These are phyloP conservation scores for Hericium coralloides DNA, from an alignment of 768 basidiomycete genomes.

Conservation along the genomic window DNA sequence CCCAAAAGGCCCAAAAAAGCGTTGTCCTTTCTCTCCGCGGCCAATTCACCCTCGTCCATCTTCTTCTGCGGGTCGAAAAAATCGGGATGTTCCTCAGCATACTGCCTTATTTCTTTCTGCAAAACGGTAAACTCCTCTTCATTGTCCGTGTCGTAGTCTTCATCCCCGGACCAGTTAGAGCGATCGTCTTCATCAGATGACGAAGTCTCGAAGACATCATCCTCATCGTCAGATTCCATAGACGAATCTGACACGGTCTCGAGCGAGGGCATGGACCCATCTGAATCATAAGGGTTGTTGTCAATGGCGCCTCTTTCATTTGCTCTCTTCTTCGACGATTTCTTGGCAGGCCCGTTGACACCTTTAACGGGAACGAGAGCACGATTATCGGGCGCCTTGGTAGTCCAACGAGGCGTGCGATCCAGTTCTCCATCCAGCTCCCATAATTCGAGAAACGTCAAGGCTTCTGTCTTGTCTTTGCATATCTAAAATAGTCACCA, in stretches of 20 bases:
- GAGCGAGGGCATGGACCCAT: conserved; percentile 57
- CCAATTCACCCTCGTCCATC: conserved; percentile 29
- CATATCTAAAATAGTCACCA: not conserved
- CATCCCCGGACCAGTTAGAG: conserved; percentile 28
- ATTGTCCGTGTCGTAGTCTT: conserved; percentile 55
- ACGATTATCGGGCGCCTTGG: conserved; percentile 18
- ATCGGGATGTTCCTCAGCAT: conserved; percentile 37
- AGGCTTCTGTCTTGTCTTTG: not conserved
- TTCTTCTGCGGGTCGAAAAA: conserved; percentile 42
- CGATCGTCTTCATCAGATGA: conserved; percentile 18
- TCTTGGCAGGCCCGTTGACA: not conserved
- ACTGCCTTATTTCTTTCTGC: conserved; percentile 67
- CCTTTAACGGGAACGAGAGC: conserved; percentile 15
- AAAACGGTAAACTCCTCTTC: conserved; percentile 57
- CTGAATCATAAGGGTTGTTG: conserved; percentile 36
- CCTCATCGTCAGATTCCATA: conserved; percentile 31
- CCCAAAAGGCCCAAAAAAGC: conserved; percentile 73
- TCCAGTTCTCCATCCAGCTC: conserved; percentile 6
- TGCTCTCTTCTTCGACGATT: conserved; percentile 19
- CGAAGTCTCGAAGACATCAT: conserved; percentile 11
- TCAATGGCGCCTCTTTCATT: conserved; percentile 36
- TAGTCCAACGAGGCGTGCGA: conserved; percentile 7
- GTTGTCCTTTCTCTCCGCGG: conserved; percentile 54
- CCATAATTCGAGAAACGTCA: conserved; percentile 4
- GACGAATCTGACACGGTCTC: conserved; percentile 58